These are phyloP conservation scores for Stagonosporopsis rhizophila DNA, from an alignment of 2,329 filamentous ascomycete genomes.

Conservation along the genomic window DNA sequence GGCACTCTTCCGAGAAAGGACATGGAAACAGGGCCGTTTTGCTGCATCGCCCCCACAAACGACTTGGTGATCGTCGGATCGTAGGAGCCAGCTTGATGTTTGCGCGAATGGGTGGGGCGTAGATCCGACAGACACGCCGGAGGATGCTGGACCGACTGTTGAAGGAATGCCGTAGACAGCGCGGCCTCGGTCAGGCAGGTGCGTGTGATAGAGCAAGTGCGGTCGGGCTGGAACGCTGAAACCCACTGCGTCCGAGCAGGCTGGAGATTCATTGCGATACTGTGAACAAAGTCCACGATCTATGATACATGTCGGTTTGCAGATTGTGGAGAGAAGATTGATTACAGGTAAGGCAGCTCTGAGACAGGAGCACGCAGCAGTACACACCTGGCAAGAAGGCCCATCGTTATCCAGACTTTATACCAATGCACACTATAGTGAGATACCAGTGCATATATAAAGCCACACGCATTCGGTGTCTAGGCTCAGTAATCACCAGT, in stretches of 20 bases:
- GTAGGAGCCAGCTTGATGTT: neutral
- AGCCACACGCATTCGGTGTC: neutral
- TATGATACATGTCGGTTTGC: neutral
- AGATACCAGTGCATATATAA: neutral
- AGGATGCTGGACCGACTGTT: neutral
- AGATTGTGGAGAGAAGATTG: neutral
- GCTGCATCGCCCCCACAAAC: neutral
- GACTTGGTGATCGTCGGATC: neutral
- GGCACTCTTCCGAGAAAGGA: neutral
- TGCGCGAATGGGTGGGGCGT: too few species aligned
- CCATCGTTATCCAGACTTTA: too few species aligned
- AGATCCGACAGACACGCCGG: neutral
- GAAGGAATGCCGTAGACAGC: too few species aligned
- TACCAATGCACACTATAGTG: neutral
- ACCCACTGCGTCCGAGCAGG: neutral
- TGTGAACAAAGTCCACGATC: too few species aligned
- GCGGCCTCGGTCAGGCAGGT: neutral
- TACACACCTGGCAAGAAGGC: neutral
- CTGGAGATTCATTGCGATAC: too few species aligned
- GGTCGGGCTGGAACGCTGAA: neutral
- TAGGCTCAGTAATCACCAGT: constrained; percentile 11
- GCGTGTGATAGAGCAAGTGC: neutral
- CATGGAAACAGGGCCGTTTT: neutral
- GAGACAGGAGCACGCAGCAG: constrained; percentile 2
- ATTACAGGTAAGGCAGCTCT: neutral